phyloP scores from a whole-genome alignment of 331 rosid genomes.

The Malus hybrid region DNA sequence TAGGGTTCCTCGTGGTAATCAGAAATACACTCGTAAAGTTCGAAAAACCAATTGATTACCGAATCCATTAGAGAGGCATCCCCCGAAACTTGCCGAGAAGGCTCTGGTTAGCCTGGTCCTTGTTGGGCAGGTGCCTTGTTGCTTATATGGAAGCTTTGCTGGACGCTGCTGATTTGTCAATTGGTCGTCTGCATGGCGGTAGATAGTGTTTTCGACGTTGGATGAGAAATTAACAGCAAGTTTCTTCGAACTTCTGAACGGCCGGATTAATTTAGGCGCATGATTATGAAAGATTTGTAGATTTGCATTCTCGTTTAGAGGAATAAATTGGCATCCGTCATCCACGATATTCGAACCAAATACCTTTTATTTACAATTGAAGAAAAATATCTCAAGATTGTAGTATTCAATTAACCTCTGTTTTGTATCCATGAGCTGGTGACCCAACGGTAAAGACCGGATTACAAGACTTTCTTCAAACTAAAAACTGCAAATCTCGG shows the following conservation, averaged over 20 bases:
- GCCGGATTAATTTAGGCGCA: slow-evolving; percentile 23
- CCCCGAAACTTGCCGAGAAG: slow-evolving; percentile 34
- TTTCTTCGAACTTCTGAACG: slow-evolving; percentile 9
- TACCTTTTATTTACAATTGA: too few species aligned
- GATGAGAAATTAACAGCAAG: slow-evolving; percentile 19
- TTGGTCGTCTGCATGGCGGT: slow-evolving; percentile 25
- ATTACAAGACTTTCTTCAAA: too few species aligned
- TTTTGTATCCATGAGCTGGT: too few species aligned
- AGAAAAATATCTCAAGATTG: too few species aligned
- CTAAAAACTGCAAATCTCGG: too few species aligned
- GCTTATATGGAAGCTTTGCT: slow-evolving; percentile 26
- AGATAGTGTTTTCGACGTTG: slow-evolving; percentile 24
- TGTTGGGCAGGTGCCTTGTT: slow-evolving; percentile 29
- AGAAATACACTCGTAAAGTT: slow-evolving; percentile 29
- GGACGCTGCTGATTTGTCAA: slow-evolving; percentile 24
- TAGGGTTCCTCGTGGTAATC: slow-evolving; percentile 32
- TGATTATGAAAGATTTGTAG: slow-evolving; percentile 59
- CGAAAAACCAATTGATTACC: slow-evolving; percentile 25
- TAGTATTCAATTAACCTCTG: too few species aligned
- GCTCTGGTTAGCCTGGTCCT: slow-evolving; percentile 25
- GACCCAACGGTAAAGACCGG: too few species aligned
- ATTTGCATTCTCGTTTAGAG: slow-evolving; percentile 23
- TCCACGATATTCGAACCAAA: too few species aligned
- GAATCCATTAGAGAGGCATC: slow-evolving; percentile 24
- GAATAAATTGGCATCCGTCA: too few species aligned